These are phyloP conservation scores for Aspergillus sp. DNA, from an alignment of 2,329 filamentous ascomycete species.

Conservation along the genomic window DNA sequence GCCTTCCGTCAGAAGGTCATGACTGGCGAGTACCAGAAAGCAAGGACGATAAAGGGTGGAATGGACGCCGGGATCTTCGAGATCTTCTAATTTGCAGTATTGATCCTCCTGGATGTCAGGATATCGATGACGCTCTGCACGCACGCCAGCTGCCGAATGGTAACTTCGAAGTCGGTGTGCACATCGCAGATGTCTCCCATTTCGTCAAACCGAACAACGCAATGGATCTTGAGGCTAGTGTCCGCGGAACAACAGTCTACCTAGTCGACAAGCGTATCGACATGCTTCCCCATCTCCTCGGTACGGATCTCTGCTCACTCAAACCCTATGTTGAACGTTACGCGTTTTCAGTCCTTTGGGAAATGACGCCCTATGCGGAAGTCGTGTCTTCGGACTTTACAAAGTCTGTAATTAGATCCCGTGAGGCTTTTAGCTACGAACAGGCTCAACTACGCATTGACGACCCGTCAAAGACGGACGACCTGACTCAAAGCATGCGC, in stretches of 20 bases:
- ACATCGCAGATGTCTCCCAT: slow-evolving; percentile 99
- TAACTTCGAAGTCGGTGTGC: slow-evolving; percentile 93
- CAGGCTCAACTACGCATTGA: slow-evolving; percentile 94
- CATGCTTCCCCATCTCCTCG: slow-evolving; percentile 96
- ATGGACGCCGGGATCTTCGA: slow-evolving; percentile 79
- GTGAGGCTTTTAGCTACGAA: slow-evolving; percentile 97
- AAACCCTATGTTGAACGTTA: slow-evolving; percentile 97
- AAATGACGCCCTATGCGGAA: slow-evolving; percentile 82
- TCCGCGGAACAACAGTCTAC: slow-evolving; percentile 95
- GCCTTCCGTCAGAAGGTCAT: slow-evolving; percentile 86
- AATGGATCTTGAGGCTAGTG: slow-evolving; percentile 94
- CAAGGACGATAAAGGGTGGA: slow-evolving; percentile 83
- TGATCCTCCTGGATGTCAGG: slow-evolving; percentile 92
- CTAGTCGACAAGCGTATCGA: slow-evolving; percentile 99
- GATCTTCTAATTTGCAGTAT: slow-evolving; percentile 94
- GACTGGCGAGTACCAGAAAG: slow-evolving; percentile 89
- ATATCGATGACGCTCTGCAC: slow-evolving; percentile 97
- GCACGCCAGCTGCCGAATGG: slow-evolving; percentile 84
- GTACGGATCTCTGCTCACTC: slow-evolving; percentile 92
- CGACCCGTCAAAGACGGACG: slow-evolving; percentile 82
- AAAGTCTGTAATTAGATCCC: slow-evolving; percentile 95
- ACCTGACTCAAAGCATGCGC: slow-evolving; percentile 87
- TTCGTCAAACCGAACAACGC: slow-evolving; percentile 97
- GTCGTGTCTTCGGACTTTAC: slow-evolving; percentile 87
- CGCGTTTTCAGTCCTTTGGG: slow-evolving; percentile 86